Percentiles rank a stretch among this genome's conserved stretches.
Conservation (phyloP, 1,139 yeast genomes). For the Geotrichum klebahnii region DNA sequence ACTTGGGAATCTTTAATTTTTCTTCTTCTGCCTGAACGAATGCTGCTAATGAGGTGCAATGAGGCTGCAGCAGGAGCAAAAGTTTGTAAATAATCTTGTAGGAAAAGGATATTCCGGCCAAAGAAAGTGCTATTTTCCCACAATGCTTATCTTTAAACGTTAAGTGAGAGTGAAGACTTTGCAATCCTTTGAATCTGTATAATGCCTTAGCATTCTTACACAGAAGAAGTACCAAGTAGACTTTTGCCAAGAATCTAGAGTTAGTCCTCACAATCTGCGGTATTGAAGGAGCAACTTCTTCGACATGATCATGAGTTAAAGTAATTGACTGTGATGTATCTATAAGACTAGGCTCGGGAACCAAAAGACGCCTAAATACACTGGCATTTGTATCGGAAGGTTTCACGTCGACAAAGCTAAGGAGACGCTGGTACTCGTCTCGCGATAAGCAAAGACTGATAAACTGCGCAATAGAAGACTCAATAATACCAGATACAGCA, state of each 20-base stretch:
- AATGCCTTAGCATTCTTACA: constrained; percentile 26
- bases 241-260: constrained; percentile 32
- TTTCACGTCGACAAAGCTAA: background rate
- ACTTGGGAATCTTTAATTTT: constrained; percentile 17
- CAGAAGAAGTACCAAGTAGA: constrained; percentile 30
- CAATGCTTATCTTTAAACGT: constrained; percentile 21
- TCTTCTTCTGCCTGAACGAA: constrained; percentile 12
- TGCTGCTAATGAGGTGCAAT: constrained; percentile 12
- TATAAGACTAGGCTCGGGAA: constrained; percentile 1
- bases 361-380: background rate
- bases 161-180: constrained; percentile 8
- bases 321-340: background rate
- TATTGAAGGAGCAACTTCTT: constrained; percentile 6
- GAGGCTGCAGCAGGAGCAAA: constrained; percentile 22
- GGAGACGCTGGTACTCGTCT: constrained; percentile 2
- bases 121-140: constrained; percentile 30
- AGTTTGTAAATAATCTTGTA: constrained; percentile 31
- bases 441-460: constrained; percentile 2
- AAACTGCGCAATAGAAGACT: background rate
- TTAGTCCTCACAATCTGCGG: constrained; percentile 29
- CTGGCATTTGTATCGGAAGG: background rate
- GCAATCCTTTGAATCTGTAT: constrained; percentile 18
- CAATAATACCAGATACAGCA: background rate
- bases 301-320: constrained; percentile 7
- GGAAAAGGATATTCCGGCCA: constrained; percentile 32